phyloP scores from a whole-genome alignment of 2,329 filamentous ascomycete species.

The Tolypocladium sp. region DNA sequence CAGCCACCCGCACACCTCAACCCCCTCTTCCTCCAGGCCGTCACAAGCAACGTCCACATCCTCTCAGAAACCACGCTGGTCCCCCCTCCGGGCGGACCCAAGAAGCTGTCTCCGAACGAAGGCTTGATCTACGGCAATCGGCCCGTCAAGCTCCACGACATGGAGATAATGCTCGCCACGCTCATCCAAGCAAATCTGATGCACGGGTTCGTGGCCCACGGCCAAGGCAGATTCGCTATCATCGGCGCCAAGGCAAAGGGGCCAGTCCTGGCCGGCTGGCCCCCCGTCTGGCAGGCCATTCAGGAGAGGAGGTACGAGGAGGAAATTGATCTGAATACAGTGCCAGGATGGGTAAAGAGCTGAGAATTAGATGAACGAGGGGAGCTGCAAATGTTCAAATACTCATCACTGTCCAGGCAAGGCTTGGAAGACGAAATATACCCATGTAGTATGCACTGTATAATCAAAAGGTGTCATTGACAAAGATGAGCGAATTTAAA shows the following conservation, averaged over 20 bases:
- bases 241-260: conserved; percentile 63
- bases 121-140: conserved; percentile 57
- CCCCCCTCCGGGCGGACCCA: conserved; percentile 37
- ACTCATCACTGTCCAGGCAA: not conserved
- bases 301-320: conserved; percentile 49
- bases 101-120: conserved; percentile 44
- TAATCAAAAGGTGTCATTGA: not conserved
- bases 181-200: conserved; percentile 74
- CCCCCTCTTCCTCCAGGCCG: conserved; percentile 40
- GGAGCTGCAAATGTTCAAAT: not conserved
- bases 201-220: conserved; percentile 75
- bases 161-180: conserved; percentile 70
- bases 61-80: conserved; percentile 31
- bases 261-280: conserved; percentile 65
- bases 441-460: not conserved
- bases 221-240: conserved; percentile 69
- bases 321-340: conserved; percentile 50
- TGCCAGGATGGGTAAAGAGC: conserved; percentile 66
- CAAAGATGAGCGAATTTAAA: not conserved
- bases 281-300: conserved; percentile 62
- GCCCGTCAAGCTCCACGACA: conserved; percentile 48
- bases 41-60: conserved; percentile 35
- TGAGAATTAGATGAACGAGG: conserved; percentile 5
- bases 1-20: conserved; percentile 34
- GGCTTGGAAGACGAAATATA: not conserved